Base-by-base conservation (phyloP, 768 basidiomycete genomes). In the Mycena amicta region DNA sequence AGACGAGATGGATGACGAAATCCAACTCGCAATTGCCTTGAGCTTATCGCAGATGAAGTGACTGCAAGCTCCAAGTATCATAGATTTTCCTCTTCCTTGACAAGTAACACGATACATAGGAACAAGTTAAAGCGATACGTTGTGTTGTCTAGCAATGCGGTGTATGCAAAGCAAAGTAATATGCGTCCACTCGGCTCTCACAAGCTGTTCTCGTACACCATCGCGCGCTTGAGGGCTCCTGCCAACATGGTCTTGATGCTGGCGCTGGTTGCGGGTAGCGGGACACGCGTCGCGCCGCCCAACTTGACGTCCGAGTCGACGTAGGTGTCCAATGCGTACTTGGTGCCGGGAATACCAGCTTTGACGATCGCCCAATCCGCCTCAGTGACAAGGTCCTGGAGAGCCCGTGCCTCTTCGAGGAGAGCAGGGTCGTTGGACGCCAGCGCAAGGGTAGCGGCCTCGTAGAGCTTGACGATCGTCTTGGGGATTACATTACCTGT, bases 11-110 rank as follows among this genome's bases (percentile, higher is more conserved):
- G 88, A 91, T 57, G 86, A 82, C 16, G 88, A 90, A 62, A 63
- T 91, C 68, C 77, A 72, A 50, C 80, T 84, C 61, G 89, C 84
- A 12, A 79, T 91, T 13, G 85, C 87, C 70, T 68, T 91, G 70
- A 91, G 90, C 67, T 77, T 49, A 28, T 91, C 25, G 86, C 81
- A 1, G 90, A 52, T 31, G 28, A 30, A 49, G 27, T 49, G 27
- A 22, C 23, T 28, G 4, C 26, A n/a, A n/a, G n/a, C n/a, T n/a
- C n/a, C n/a, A n/a, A n/a, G n/a, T n/a, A n/a, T n/a, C n/a, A n/a
- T n/a, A n/a, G n/a, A n/a, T n/a, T n/a, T n/a, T n/a, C n/a, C n/a
- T n/a, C n/a, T n/a, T n/a, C n/a, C n/a, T n/a, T n/a, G n/a, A n/a
- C n/a, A n/a, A n/a, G n/a, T n/a, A n/a, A n/a, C n/a, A n/a, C n/a